These are phyloP conservation scores for Umbellularia californica DNA, from an alignment of 164 flowering plant species.

Conservation along the genomic window DNA sequence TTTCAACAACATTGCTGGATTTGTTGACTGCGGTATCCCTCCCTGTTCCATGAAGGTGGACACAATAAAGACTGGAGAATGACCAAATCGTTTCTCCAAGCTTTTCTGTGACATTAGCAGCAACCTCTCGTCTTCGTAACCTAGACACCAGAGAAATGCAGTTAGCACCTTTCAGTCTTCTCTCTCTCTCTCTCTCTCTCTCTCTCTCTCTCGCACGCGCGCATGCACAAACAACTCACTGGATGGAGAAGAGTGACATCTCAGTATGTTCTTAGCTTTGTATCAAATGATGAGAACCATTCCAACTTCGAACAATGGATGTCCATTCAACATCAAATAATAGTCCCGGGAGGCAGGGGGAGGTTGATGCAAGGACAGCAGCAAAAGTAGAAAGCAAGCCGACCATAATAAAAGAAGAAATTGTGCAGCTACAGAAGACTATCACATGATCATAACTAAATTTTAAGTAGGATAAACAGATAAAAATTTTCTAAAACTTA, in stretches of 20 bases:
- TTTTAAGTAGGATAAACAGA: too few relatives aligned
- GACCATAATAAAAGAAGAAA: not conserved
- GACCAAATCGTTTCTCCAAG: constrained; percentile 94
- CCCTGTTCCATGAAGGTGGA: constrained; percentile 96
- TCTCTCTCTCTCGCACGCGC: not conserved
- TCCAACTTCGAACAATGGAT: not conserved
- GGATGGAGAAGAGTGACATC: not conserved
- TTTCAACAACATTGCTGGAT: constrained; percentile 79
- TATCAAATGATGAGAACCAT: not conserved
- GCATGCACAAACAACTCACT: not conserved
- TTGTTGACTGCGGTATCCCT: constrained; percentile 89
- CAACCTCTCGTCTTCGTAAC: constrained; percentile 82
- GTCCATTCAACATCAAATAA: not conserved
- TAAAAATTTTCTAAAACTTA: too few relatives aligned
- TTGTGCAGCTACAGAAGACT: not conserved
- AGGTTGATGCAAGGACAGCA: not conserved
- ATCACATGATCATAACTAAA: too few relatives aligned
- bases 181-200: not conserved
- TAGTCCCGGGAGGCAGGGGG: not conserved
- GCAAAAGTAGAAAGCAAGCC: not conserved
- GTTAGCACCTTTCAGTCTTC: not conserved
- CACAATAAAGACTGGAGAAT: constrained; percentile 90
- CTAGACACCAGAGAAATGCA: constrained; percentile 33
- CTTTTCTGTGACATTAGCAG: constrained; percentile 95
- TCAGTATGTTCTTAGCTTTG: not conserved